A percentile compares a stretch with the other conserved stretches of the same genome.
Conservation (phyloP, 257 asterid species). For the Solanum stenotomum region DNA sequence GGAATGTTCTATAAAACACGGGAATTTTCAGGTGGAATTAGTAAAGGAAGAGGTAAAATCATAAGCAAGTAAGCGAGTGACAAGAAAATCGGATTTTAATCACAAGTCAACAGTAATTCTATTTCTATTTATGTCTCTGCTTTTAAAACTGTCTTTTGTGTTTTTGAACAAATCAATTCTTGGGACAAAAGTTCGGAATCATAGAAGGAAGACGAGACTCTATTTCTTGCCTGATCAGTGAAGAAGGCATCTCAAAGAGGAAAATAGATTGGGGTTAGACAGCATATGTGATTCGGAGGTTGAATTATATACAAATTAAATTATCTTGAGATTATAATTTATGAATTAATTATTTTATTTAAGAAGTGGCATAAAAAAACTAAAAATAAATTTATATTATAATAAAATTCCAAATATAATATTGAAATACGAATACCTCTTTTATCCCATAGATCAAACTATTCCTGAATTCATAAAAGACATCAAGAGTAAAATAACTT, state of each 20-base stretch:
- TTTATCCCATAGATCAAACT: no score
- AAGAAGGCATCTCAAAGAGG: neutral
- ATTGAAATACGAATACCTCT: neutral
- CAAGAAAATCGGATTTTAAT: rapidly evolving
- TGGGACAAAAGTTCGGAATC: rapidly evolving
- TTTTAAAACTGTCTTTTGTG: no score
- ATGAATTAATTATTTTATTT: no score
- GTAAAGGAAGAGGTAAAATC: neutral
- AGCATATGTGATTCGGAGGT: rapidly evolving
- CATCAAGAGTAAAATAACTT: no score
- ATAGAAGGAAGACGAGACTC: neutral
- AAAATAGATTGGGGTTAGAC: rapidly evolving
- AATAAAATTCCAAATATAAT: neutral
- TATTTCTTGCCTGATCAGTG: neutral
- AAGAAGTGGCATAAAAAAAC: neutral
- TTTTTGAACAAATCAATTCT: neutral
- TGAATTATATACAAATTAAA: no score
- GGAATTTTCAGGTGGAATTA: neutral
- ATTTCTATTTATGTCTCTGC: no score
- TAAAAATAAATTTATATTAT: no score
- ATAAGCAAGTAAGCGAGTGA: neutral
- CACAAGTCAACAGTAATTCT: neutral
- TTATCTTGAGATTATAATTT: no score
- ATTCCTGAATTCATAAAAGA: no score
- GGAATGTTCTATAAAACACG: neutral